phyloP scores from a whole-genome alignment of 495 filamentous ascomycete species.

The Hypoxylon fuscum region DNA sequence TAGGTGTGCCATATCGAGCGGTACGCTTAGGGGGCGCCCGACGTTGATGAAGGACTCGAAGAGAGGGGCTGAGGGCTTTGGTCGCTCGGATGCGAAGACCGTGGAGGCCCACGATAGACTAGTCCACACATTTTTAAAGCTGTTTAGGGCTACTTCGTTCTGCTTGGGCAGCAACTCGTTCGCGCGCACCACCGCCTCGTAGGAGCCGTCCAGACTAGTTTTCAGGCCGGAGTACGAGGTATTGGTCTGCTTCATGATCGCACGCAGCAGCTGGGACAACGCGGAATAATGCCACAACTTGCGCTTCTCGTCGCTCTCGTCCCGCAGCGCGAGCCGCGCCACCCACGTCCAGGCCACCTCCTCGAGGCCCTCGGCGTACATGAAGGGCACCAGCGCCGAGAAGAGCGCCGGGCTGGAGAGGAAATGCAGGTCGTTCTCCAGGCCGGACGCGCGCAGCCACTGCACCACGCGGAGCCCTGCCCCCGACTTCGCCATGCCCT shows the following conservation, averaged over 20 bases:
- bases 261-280: constrained; percentile 33
- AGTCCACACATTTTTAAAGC: constrained; percentile 41
- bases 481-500: constrained; percentile 49
- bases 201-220: constrained; percentile 47
- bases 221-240: constrained; percentile 1
- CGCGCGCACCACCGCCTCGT: constrained; percentile 44
- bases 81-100: constrained; percentile 38
- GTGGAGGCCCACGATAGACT: constrained; percentile 48
- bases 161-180: constrained; percentile 37
- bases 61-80: constrained; percentile 42
- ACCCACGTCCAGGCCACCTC: constrained; percentile 57
- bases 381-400: constrained; percentile 51
- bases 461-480: constrained; percentile 55
- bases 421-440: constrained; percentile 49
- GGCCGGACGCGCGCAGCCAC: constrained; percentile 62
- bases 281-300: background rate
- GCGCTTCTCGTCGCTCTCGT: constrained; percentile 16
- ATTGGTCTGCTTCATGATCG: constrained; percentile 40
- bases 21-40: constrained; percentile 24
- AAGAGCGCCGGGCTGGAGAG: constrained; percentile 45
- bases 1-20: constrained; percentile 48
- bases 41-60: constrained; percentile 54
- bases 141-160: background rate
- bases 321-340: constrained; percentile 33
- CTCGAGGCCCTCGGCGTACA: constrained; percentile 60